Percentiles rank a stretch among this genome's conserved stretches.
phyloP scores from a whole-genome alignment of 1,284 basidiomycete species.

The Tremellales sp. region DNA sequence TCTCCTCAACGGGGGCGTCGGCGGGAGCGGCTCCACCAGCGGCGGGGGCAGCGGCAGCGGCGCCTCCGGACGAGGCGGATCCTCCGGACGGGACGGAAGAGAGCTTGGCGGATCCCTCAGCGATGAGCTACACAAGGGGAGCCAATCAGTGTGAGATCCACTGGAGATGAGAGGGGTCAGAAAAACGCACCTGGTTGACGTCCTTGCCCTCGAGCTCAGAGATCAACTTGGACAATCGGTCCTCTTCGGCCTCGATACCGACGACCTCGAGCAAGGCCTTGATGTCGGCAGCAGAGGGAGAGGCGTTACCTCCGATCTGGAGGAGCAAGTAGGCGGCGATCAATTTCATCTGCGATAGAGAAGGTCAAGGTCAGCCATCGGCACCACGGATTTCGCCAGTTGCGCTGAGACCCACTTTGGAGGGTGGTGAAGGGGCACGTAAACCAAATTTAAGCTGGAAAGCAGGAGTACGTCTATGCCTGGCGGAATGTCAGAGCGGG shows the following conservation, averaged over 20 bases:
- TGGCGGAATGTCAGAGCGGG: neutral
- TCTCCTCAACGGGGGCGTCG: conserved; percentile 64
- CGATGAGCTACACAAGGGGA: conserved; percentile 65
- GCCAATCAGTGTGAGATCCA: neutral
- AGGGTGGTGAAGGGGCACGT: neutral
- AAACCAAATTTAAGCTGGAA: conserved; percentile 3
- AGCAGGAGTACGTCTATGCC: conserved; percentile 2
- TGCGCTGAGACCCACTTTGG: neutral
- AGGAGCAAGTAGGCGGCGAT: conserved; percentile 98
- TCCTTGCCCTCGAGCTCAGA: conserved; percentile 92
- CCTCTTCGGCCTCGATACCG: conserved; percentile 84
- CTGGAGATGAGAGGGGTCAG: neutral
- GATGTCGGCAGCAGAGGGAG: conserved; percentile 83
- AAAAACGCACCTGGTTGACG: conserved; percentile 63
- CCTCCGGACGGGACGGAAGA: conserved; percentile 67
- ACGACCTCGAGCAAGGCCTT: conserved; percentile 82
- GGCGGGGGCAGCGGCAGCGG: conserved; percentile 55
- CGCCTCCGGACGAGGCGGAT: conserved; percentile 42
- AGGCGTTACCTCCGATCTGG: conserved; percentile 86
- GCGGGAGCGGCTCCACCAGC: conserved; percentile 63
- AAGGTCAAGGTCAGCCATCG: neutral
- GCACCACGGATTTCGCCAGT: neutral
- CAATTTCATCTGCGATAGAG: conserved; percentile 75
- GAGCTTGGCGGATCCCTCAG: conserved; percentile 88
- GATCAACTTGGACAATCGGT: conserved; percentile 79